phyloP scores from a whole-genome alignment of 345 rosid genomes.

The Eutrema yunnanense region DNA sequence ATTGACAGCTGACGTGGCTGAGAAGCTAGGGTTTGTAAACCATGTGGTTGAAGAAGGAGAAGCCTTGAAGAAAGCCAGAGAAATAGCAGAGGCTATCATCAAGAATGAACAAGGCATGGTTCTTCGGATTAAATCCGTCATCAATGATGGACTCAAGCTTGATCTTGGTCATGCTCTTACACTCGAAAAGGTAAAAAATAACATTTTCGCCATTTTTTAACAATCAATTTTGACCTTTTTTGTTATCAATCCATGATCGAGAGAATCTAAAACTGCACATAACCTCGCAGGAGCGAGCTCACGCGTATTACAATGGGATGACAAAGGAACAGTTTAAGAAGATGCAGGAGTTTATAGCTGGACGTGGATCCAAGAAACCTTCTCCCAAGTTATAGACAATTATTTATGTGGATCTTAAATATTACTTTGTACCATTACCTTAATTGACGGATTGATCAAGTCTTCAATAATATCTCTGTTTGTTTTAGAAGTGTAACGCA shows the following conservation, averaged over 20 bases:
- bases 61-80: slow-evolving; percentile 54
- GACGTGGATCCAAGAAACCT: slow-evolving; percentile 54
- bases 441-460: neutral
- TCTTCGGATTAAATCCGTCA: slow-evolving; percentile 62
- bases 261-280: neutral
- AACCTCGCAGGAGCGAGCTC: slow-evolving; percentile 64
- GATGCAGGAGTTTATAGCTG: slow-evolving; percentile 89
- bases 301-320: slow-evolving; percentile 72
- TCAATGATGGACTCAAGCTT: slow-evolving; percentile 74
- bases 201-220: neutral
- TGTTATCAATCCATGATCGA: neutral
- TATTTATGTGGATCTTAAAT: neutral
- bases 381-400: slow-evolving; percentile 50
- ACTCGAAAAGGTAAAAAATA: slow-evolving; percentile 62
- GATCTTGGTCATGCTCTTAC: slow-evolving; percentile 71
- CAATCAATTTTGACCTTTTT: neutral
- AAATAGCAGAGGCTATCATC: slow-evolving; percentile 60
- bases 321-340: slow-evolving; percentile 85
- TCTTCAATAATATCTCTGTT: slow-evolving; percentile 1
- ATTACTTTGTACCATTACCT: neutral
- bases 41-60: slow-evolving; percentile 71
- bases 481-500: neutral
- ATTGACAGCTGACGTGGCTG: slow-evolving; percentile 76
- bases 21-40: slow-evolving; percentile 78
- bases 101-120: slow-evolving; percentile 75